These are phyloP conservation scores for Penicillium sp. DNA, from an alignment of 2,329 filamentous ascomycete species.

Conservation along the genomic window DNA sequence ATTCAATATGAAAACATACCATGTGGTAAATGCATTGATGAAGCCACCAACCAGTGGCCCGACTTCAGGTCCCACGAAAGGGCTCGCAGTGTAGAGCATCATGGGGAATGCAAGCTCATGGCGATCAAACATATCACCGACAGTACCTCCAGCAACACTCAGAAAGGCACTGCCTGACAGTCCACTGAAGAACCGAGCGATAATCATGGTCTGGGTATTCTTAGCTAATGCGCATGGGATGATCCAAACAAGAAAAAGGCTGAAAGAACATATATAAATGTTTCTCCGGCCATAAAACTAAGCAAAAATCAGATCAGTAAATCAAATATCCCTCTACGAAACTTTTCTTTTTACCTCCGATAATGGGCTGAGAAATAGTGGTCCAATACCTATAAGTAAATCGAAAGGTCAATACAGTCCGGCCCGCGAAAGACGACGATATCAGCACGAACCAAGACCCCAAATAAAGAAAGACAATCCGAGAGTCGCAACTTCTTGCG, in stretches of 20 bases:
- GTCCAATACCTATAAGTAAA: conserved; percentile 51
- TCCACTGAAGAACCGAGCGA: conserved; percentile 69
- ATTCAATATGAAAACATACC: conserved; percentile 42
- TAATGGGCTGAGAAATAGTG: conserved; percentile 63
- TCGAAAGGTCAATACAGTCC: background rate
- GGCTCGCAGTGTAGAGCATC: conserved; percentile 71
- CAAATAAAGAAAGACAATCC: conserved; percentile 82
- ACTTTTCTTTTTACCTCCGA: conserved; percentile 48
- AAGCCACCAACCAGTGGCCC: conserved; percentile 68
- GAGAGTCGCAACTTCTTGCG: conserved; percentile 71
- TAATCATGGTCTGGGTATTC: conserved; percentile 77
- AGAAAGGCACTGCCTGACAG: conserved; percentile 54
- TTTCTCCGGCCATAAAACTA: conserved; percentile 76
- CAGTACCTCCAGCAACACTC: conserved; percentile 77
- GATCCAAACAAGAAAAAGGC: conserved; percentile 61
- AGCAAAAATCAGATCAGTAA: no score
- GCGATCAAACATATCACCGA: conserved; percentile 73
- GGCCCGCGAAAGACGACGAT: background rate
- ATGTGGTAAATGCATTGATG: conserved; percentile 72
- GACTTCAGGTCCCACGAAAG: conserved; percentile 58
- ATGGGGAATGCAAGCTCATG: conserved; percentile 74
- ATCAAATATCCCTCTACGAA: no score
- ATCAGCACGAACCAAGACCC: conserved; percentile 59
- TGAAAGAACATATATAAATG: conserved; percentile 76
- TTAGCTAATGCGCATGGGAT: conserved; percentile 77